Percentiles rank a stretch among this genome's conserved stretches.
Conservation (phyloP, 2,329 filamentous ascomycete species). For the Metarhizium brunneum region DNA sequence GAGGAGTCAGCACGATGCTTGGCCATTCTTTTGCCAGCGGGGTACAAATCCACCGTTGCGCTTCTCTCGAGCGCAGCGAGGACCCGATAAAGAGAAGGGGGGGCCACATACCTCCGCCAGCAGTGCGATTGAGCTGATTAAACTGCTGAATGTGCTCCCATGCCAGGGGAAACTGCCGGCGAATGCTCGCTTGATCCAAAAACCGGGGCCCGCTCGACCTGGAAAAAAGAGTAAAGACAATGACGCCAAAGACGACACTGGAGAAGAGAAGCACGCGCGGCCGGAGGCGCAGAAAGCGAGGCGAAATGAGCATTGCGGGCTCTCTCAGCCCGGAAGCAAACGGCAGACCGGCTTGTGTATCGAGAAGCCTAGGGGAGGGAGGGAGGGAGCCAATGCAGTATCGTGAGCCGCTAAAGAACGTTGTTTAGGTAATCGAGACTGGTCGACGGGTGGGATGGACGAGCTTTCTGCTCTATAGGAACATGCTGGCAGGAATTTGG, state of each 20-base stretch:
- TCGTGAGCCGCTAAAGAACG: too few relatives aligned
- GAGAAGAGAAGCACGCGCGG: slow-evolving; percentile 1
- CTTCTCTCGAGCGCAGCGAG: not conserved
- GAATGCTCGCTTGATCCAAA: not conserved
- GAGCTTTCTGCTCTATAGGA: too few relatives aligned
- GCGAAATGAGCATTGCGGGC: slow-evolving; percentile 4
- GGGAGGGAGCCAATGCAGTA: too few relatives aligned
- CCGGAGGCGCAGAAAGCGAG: slow-evolving; percentile 3
- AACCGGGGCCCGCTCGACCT: not conserved
- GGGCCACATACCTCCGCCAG: slow-evolving; percentile 10
- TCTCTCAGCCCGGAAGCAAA: not conserved
- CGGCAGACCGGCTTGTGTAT: not conserved
- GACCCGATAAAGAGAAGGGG: not conserved
- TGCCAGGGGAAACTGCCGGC: slow-evolving; percentile 8
- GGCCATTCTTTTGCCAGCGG: too few relatives aligned
- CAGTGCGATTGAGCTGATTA: slow-evolving; percentile 8
- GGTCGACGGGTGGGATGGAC: too few relatives aligned
- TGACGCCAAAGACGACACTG: slow-evolving; percentile 4
- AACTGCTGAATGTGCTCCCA: slow-evolving; percentile 12
- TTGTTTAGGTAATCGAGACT: too few relatives aligned
- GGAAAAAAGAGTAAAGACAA: slow-evolving; percentile 4
- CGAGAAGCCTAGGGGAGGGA: too few relatives aligned
- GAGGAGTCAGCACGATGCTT: not conserved
- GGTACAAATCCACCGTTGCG: too few relatives aligned
- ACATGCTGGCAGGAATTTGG: too few relatives aligned